phyloP scores from a whole-genome alignment of 83 land plant species.

The Picea abies region DNA sequence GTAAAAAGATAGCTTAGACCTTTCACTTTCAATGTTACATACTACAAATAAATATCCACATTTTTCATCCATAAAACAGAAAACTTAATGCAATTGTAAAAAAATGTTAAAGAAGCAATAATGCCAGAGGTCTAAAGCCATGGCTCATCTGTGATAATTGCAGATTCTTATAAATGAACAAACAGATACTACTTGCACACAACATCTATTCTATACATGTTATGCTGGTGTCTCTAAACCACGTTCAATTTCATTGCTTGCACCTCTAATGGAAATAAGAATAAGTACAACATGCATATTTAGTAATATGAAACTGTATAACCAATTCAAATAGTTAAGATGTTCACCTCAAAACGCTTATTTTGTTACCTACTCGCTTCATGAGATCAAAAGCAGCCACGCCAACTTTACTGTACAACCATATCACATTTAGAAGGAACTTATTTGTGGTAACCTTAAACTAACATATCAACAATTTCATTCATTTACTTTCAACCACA shows the following conservation, averaged over 20 bases:
- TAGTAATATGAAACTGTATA: constrained; percentile 1
- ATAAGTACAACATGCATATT: background rate
- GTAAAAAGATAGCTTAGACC: background rate
- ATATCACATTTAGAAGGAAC: background rate
- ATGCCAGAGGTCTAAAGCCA: background rate
- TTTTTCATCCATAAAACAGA: background rate
- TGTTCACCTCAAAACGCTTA: constrained; percentile 68
- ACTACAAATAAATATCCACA: background rate
- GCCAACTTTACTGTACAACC: constrained; percentile 53
- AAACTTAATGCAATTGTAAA: background rate
- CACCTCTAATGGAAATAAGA: background rate
- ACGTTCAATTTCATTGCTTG: background rate
- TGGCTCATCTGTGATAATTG: background rate
- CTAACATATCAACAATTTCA: too few relatives aligned
- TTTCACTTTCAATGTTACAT: background rate
- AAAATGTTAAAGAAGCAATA: background rate
- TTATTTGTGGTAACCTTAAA: background rate
- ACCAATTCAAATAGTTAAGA: background rate
- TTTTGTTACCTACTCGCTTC: constrained; percentile 73
- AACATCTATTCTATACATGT: background rate
- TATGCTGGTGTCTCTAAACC: background rate
- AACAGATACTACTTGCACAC: background rate
- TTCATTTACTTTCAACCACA: background rate
- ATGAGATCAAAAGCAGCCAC: constrained; percentile 64
- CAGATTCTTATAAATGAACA: background rate